phyloP scores from a whole-genome alignment of 148 eudicot genomes.

The Chenopodium formosanum region DNA sequence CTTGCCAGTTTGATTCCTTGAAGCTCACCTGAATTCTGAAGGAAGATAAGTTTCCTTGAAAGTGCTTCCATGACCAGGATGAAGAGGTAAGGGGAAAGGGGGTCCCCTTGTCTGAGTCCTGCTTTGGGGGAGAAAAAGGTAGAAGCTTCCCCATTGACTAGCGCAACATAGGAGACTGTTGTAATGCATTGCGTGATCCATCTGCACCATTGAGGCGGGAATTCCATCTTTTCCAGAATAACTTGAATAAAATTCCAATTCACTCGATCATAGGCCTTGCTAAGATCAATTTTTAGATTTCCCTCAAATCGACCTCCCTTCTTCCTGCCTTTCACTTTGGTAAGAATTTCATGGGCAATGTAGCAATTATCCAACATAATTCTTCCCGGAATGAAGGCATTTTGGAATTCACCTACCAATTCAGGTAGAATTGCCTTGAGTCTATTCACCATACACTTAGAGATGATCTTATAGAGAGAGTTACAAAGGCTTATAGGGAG shows the following conservation, averaged over 20 bases:
- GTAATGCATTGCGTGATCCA: background rate
- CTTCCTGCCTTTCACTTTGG: background rate
- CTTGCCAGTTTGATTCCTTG: too few species aligned
- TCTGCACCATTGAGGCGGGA: background rate
- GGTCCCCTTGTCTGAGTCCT: constrained; percentile 5
- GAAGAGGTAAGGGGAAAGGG: background rate
- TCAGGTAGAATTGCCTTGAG: background rate
- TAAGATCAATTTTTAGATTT: background rate
- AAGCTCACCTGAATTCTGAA: too few species aligned
- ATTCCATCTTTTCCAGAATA: background rate
- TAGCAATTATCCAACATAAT: background rate
- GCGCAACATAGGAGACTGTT: background rate
- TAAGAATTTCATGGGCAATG: background rate
- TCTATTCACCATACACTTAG: background rate
- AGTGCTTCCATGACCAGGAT: too few species aligned
- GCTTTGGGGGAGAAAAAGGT: background rate
- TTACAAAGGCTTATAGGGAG: background rate
- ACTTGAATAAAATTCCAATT: background rate
- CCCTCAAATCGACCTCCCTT: background rate
- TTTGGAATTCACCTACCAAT: background rate
- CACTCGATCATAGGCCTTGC: background rate
- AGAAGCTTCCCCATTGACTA: background rate
- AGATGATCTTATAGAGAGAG: background rate
- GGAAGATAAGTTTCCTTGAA: too few species aligned
- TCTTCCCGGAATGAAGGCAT: background rate